phyloP scores from a whole-genome alignment of 1,139 yeast genomes.

The Blastobotrys apis region DNA sequence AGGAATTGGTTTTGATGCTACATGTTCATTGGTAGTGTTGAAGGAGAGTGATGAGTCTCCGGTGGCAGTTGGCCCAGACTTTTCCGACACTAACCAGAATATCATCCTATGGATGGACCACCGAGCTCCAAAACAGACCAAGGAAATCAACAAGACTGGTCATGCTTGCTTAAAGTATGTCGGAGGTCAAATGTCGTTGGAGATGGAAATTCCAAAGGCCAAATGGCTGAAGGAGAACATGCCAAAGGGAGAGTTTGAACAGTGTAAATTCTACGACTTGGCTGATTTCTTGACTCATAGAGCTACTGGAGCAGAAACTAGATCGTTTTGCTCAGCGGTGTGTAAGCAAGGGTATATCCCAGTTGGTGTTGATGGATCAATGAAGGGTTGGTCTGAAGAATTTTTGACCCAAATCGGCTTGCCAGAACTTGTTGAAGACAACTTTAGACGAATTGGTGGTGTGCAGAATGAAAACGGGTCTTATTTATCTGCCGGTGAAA shows the following conservation, averaged over 20 bases:
- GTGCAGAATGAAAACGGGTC: conserved; percentile 64
- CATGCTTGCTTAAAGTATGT: conserved; percentile 83
- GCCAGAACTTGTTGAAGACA: conserved; percentile 70
- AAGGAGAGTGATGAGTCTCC: conserved; percentile 64
- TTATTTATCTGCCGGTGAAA: conserved; percentile 83
- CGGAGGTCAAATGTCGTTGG: conserved; percentile 97
- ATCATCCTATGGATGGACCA: conserved; percentile 98
- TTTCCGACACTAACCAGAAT: conserved; percentile 65
- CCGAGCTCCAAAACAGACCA: conserved; percentile 85
- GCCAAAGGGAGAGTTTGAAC: conserved; percentile 58
- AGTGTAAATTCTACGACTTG: conserved; percentile 83
- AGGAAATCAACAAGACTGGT: conserved; percentile 70
- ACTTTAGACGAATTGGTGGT: conserved; percentile 81
- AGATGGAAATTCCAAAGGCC: conserved; percentile 96
- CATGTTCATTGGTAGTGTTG: conserved; percentile 87
- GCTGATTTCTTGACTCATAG: conserved; percentile 87
- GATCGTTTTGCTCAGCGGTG: conserved; percentile 85
- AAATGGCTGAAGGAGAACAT: conserved; percentile 90
- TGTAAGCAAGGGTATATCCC: conserved; percentile 97
- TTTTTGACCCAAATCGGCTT: conserved; percentile 66
- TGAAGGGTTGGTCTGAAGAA: conserved; percentile 84
- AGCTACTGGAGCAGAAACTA: conserved; percentile 81
- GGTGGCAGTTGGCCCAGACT: conserved; percentile 90
- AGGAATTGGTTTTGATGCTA: conserved; percentile 96
- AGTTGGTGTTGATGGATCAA: conserved; percentile 78